phyloP scores from a whole-genome alignment of 208 protist species.

The Trypanosoma mega region DNA sequence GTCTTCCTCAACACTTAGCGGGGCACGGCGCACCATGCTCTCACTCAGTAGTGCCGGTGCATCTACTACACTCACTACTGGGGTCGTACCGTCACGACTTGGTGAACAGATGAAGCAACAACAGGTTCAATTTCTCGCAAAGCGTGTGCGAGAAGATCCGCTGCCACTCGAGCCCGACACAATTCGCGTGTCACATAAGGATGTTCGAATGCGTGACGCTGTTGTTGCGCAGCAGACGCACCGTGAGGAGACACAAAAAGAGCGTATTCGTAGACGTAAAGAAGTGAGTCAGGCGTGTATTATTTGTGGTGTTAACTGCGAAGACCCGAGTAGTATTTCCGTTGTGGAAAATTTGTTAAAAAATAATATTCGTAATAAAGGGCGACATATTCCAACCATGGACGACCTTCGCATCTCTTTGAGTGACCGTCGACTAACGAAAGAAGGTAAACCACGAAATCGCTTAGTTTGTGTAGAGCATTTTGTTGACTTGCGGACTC shows the following conservation, averaged over 20 bases:
- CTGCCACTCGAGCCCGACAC: slow-evolving; percentile 44
- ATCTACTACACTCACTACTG: slow-evolving; percentile 27
- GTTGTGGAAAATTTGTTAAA: slow-evolving; percentile 53
- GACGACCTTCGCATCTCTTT: slow-evolving; percentile 52
- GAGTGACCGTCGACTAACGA: slow-evolving; percentile 38
- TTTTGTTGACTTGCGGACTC: slow-evolving; percentile 61
- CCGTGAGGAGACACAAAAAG: slow-evolving; percentile 58
- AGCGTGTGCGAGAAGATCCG: slow-evolving; percentile 1
- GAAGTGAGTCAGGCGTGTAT: slow-evolving; percentile 64
- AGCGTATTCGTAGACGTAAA: slow-evolving; percentile 57
- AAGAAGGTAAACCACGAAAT: slow-evolving; percentile 15
- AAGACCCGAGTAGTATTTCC: slow-evolving; percentile 39
- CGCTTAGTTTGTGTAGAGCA: slow-evolving; percentile 52
- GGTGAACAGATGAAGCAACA: slow-evolving; percentile 36
- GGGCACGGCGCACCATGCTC: slow-evolving; percentile 51
- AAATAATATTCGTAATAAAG: slow-evolving; percentile 57
- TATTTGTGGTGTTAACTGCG: slow-evolving; percentile 72
- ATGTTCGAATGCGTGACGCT: slow-evolving; percentile 55
- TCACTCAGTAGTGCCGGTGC: slow-evolving; percentile 31
- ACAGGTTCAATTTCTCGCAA: slow-evolving; percentile 41
- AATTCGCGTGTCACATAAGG: slow-evolving; percentile 26
- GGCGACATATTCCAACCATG: slow-evolving; percentile 50
- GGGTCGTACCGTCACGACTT: slow-evolving; percentile 45
- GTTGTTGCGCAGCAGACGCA: slow-evolving; percentile 60
- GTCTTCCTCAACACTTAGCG: slow-evolving; percentile 51